Base-by-base conservation (phyloP, 108 stramenopile species). In the Tribonema minus region DNA sequence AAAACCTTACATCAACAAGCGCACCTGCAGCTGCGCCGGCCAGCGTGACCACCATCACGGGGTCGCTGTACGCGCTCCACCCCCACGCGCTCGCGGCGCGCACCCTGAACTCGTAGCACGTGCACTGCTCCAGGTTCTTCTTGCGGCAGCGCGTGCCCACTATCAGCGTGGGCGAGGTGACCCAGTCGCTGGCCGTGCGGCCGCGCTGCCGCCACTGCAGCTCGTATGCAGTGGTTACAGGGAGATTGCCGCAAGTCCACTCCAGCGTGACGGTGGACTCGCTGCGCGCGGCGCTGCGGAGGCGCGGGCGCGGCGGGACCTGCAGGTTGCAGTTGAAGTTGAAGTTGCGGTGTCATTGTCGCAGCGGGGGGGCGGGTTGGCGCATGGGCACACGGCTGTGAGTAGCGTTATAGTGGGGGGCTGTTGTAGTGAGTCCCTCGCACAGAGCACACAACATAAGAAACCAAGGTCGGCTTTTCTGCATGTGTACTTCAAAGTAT, bases 171-270 rank as follows among this genome's bases (percentile, higher is more conserved):
- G 71, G 54, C 15, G 80, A 61, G 4, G 82, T 81, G n/a, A 70
- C 71, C 82, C 82, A 83, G 33, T 72, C 78, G 30, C 30, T 31
- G 20, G 63, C 61, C 61, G 38, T 23, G n/a, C 64, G 39, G 30
- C 80, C 82, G 3, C 82, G 25, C 33, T 29, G 66, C 41, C 82
- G 72, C 82, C 82, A 83, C 80, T 83, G 82, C 32, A 83, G 41
- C 67, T 83, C 82, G 65, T 68, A 83, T 0, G 82, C 82, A 7
- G 72, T 81, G 9, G 34, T 80, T 27, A 37, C 39, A 1, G 41
- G 61, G 20, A 37, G 34, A n/a, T 37, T 58, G n/a, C 26, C 34
- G 30, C 66, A 74, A 41, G 31, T 63, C 82, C 82, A 83, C 67
- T 68, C 72, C 3, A 83, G 35, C 15, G 80, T 83, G 1, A 83